A percentile compares a stretch with the other conserved stretches of the same genome.
Evolutionary conservation across 768 basidiomycete species (phyloP).

Genomic region (Collybia nuda): DNA sequence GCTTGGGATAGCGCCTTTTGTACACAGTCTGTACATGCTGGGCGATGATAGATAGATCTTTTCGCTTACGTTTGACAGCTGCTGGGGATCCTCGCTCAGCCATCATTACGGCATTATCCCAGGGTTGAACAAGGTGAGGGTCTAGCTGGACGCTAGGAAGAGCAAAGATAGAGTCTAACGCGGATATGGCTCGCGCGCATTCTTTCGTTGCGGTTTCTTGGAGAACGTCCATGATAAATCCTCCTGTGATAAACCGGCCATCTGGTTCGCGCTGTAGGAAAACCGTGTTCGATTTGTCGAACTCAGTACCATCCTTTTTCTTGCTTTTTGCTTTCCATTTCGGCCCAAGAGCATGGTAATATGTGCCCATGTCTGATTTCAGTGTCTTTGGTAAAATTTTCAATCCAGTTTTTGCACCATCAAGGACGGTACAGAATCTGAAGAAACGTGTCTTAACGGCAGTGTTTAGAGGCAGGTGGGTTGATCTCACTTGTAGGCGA

Average conservation of each 20-base stretch:
- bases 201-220: constrained; percentile 8
- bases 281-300: constrained; percentile 4
- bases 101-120: constrained; percentile 28
- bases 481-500: constrained; percentile 47
- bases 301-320: neutral
- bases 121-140: constrained; percentile 31
- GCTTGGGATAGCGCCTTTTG: constrained; percentile 15
- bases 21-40: constrained; percentile 37
- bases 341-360: constrained; percentile 14
- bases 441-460: neutral
- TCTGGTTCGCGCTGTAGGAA: constrained; percentile 12
- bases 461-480: neutral
- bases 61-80: constrained; percentile 15
- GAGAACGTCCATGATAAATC: constrained; percentile 30
- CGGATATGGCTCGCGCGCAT: constrained; percentile 10
- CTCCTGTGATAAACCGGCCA: constrained; percentile 11
- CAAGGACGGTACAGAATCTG: constrained; percentile 54
- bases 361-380: constrained; percentile 23
- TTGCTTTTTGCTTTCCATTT: constrained; percentile 18
- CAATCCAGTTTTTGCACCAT: constrained; percentile 61
- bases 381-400: constrained; percentile 33
- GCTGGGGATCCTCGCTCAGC: constrained; percentile 15
- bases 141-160: constrained; percentile 15
- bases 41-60: constrained; percentile 36
- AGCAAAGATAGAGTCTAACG: constrained; percentile 19